A percentile compares a stretch with the other conserved stretches of the same genome.
These are phyloP conservation scores for Serendipita sp. DNA, from an alignment of 768 basidiomycete species.

Conservation along the genomic window DNA sequence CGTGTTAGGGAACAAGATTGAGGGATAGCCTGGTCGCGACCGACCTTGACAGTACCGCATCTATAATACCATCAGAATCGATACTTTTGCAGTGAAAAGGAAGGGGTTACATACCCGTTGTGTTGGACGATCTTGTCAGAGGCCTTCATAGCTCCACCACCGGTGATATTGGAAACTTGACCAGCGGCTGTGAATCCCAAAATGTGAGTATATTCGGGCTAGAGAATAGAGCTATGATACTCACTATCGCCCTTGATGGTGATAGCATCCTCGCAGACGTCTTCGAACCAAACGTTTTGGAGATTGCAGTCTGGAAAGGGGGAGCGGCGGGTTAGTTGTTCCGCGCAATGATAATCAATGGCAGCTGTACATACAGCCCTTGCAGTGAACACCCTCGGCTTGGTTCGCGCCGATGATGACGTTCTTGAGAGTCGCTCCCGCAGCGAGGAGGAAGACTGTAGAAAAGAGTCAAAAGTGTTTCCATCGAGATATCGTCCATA, in stretches of 20 bases:
- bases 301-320: background rate
- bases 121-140: conserved; percentile 4
- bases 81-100: too few relatives aligned
- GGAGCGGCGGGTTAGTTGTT: background rate
- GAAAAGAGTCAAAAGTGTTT: background rate
- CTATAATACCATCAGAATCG: too few relatives aligned
- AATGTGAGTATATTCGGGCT: background rate
- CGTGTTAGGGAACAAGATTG: background rate
- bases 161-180: background rate
- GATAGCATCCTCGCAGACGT: conserved; percentile 26
- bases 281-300: conserved; percentile 12
- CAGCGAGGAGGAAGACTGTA: conserved; percentile 24
- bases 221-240: conserved; percentile 11
- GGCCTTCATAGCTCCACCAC: background rate
- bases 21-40: background rate
- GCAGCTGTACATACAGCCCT: conserved; percentile 10
- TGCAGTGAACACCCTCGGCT: conserved; percentile 26
- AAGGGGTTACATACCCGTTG: background rate
- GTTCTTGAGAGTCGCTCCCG: conserved; percentile 25
- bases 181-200: background rate
- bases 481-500: background rate
- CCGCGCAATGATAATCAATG: background rate
- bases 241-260: conserved; percentile 27
- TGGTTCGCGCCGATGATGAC: conserved; percentile 28
- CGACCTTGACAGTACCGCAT: background rate